phyloP scores from a whole-genome alignment of 768 basidiomycete genomes.

The Lenzites betulinus region DNA sequence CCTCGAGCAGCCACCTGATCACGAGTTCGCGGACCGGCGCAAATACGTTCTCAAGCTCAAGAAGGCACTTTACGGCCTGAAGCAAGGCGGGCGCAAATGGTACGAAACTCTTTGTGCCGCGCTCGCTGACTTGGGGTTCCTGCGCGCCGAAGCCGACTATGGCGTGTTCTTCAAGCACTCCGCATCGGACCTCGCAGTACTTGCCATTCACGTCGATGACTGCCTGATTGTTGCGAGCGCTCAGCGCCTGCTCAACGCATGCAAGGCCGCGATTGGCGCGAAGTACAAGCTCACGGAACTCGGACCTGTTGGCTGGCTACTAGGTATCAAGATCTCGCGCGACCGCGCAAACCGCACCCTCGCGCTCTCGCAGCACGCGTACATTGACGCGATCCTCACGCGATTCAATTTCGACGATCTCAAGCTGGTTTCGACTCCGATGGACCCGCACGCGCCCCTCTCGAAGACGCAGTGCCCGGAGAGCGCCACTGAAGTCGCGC shows the following conservation, averaged over 20 bases:
- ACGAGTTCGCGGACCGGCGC: neutral
- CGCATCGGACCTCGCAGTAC: neutral
- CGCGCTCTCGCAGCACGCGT: conserved; percentile 31
- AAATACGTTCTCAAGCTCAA: conserved; percentile 21
- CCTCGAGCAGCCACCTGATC: conserved; percentile 18
- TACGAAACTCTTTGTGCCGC: conserved; percentile 21
- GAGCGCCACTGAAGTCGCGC: too few relatives aligned
- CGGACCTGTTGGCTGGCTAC: conserved; percentile 9
- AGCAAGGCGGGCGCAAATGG: conserved; percentile 37
- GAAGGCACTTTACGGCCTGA: conserved; percentile 36
- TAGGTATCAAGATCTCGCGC: conserved; percentile 27
- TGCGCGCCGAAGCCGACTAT: neutral
- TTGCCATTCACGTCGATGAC: conserved; percentile 1
- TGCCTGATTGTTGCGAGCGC: neutral
- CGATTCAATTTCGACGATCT: conserved; percentile 32
- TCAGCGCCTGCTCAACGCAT: neutral
- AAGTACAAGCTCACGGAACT: neutral
- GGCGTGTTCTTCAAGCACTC: neutral
- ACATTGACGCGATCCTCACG: conserved; percentile 34
- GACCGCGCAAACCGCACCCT: conserved; percentile 23
- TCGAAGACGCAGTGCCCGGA: too few relatives aligned
- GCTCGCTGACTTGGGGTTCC: conserved; percentile 9
- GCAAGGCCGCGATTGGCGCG: neutral
- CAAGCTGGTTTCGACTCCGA: conserved; percentile 32
- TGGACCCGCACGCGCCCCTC: conserved; percentile 34